These are phyloP conservation scores for Oligophagozyma castellii DNA, from an alignment of 1,139 yeast genomes.

Conservation along the genomic window DNA sequence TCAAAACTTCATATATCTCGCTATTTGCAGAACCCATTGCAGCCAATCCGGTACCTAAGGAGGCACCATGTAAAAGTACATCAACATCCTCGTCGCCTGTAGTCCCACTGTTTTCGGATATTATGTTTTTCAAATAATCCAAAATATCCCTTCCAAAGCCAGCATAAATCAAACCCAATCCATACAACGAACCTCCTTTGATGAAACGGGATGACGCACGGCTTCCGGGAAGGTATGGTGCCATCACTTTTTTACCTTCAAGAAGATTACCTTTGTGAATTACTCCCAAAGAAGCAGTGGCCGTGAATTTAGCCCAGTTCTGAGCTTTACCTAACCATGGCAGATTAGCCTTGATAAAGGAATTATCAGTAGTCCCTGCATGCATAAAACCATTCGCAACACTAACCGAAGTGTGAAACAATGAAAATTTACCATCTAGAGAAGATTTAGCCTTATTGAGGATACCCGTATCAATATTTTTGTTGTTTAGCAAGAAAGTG, in stretches of 20 bases:
- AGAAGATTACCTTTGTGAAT: conserved; percentile 90
- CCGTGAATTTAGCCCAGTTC: conserved; percentile 95
- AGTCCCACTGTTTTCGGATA: conserved; percentile 53
- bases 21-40: conserved; percentile 85
- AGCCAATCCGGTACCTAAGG: conserved; percentile 91
- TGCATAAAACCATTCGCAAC: conserved; percentile 92
- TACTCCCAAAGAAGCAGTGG: conserved; percentile 97
- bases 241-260: conserved; percentile 76
- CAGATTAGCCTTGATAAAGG: conserved; percentile 76
- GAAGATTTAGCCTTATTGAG: conserved; percentile 69
- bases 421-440: conserved; percentile 84
- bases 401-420: conserved; percentile 92
- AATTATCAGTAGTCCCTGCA: conserved; percentile 93
- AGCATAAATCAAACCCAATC: conserved; percentile 86
- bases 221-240: conserved; percentile 84
- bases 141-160: conserved; percentile 80
- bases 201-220: conserved; percentile 65
- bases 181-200: conserved; percentile 92
- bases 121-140: conserved; percentile 61
- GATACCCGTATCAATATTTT: conserved; percentile 74
- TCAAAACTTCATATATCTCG: conserved; percentile 67
- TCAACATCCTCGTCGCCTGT: conserved; percentile 69
- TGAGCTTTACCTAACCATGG: conserved; percentile 97
- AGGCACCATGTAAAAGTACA: conserved; percentile 88
- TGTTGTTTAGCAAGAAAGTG: conserved; percentile 75